Conservation (phyloP, 306 rosid species). For the Prunus davidiana region DNA sequence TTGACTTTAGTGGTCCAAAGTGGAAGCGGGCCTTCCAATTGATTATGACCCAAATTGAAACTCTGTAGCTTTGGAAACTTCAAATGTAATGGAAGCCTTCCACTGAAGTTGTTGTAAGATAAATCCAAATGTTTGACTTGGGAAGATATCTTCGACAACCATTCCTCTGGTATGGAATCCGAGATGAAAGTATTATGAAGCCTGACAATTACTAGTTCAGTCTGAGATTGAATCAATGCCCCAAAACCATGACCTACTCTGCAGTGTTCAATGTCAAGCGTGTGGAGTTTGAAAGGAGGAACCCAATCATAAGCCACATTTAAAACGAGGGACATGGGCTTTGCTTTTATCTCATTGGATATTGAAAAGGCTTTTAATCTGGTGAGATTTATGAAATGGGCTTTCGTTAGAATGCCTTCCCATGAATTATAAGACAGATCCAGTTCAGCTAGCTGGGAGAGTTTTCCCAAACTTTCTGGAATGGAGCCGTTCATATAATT, state of each 20-base stretch:
- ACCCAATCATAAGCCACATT: conserved; percentile 1
- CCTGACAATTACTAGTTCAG: accelerated
- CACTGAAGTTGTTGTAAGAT: neutral
- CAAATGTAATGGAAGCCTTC: neutral
- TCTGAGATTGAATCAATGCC: too few relatives aligned
- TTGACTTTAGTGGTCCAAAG: neutral
- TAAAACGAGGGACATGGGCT: conserved; percentile 7
- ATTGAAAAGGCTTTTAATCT: neutral
- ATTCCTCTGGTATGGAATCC: neutral
- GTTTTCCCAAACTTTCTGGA: too few relatives aligned
- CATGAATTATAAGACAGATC: neutral
- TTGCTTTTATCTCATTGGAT: neutral
- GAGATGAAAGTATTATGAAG: too few relatives aligned
- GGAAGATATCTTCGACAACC: neutral
- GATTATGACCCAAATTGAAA: neutral
- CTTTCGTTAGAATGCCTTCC: conserved; percentile 10
- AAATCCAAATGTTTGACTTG: neutral
- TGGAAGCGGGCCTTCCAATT: neutral
- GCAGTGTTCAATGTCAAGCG: accelerated
- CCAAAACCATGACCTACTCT: too few relatives aligned
- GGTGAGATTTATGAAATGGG: conserved; percentile 19
- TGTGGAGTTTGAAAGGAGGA: conserved; percentile 11
- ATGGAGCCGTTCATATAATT: too few relatives aligned
- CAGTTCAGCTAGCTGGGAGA: neutral
- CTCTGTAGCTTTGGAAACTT: neutral